A percentile compares a stretch with the other conserved stretches of the same genome.
Evolutionary conservation across 2,329 filamentous ascomycete species (phyloP).

Genomic region (Metarhizium rileyi): DNA sequence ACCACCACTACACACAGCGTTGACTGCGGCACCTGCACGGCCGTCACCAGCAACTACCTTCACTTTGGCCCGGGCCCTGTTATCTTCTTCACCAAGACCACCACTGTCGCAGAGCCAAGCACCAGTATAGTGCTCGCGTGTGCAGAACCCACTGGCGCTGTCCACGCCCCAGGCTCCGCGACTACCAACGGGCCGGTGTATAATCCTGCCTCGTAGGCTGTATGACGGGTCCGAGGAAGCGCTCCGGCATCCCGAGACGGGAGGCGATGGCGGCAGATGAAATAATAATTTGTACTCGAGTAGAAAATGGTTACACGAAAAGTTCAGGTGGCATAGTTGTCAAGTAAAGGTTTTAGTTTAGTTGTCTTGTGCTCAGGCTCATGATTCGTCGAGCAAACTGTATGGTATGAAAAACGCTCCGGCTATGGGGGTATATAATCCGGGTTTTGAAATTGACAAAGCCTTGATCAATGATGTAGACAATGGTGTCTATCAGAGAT

Average conservation of each 20-base stretch:
- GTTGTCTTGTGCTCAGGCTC: too few relatives aligned
- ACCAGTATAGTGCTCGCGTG: constrained; percentile 7
- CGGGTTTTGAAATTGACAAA: too few relatives aligned
- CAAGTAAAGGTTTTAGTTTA: too few relatives aligned
- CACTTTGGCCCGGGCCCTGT: constrained; percentile 11
- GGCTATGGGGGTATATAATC: too few relatives aligned
- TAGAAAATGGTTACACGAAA: background rate
- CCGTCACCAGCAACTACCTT: constrained; percentile 4
- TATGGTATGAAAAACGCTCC: too few relatives aligned
- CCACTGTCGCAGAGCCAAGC: constrained; percentile 9
- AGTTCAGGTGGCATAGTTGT: too few relatives aligned
- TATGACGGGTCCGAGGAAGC: background rate
- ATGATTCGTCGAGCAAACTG: too few relatives aligned
- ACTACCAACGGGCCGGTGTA: background rate
- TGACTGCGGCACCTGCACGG: constrained; percentile 18
- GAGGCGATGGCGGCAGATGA: background rate
- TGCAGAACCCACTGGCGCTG: background rate
- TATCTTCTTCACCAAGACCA: constrained; percentile 13
- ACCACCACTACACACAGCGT: constrained; percentile 12
- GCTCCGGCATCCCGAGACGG: background rate
- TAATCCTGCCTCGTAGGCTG: background rate
- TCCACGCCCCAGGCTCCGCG: background rate
- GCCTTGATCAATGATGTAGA: too few relatives aligned
- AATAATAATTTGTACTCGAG: too few relatives aligned
- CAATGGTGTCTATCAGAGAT: too few relatives aligned